Base-by-base conservation (phyloP, 306 rosid genomes). In the Cucurbita ficifolia region DNA sequence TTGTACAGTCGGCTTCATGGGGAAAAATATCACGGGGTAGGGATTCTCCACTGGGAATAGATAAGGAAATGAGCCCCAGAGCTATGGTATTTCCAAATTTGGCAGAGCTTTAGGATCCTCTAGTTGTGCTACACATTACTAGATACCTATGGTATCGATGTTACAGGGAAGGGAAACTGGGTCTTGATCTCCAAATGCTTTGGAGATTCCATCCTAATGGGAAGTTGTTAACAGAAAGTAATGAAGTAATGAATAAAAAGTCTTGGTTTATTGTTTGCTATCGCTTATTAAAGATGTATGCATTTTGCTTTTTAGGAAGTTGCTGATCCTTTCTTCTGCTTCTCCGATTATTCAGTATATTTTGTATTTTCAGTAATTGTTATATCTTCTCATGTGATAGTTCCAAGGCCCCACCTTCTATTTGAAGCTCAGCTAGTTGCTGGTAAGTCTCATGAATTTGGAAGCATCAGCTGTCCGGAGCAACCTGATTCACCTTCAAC, bases 391-490 rank as follows among this genome's bases (percentile, higher is more conserved):
- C 76, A 48, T 71, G 80, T 83, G 84, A 70, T 80, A 94, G 99
- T 89, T 83, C 96, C 96, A 42, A 89, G 97, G 78, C 92, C 96
- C 76, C 99, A 94, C 84, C 92, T 94, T 78, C 87, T 92, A 73
- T 94, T 94, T 85, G 99, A 94, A 89, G 96, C 97, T 72, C 97
- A 94, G 81, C 83, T 94, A 59, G 97, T 94, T 77, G 86, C 86
- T 67, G 99, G 99, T 74, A 94, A 84, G 84, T 89, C 92, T 73
- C 96, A 91, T 60, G 92, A 89, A 62, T 87, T 94, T 73, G 92
- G 86, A 65, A 78, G 90, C 71, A 80, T 94, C 75, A 86, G 82
- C 82, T 94, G 96, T 79, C 92, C 97, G 51, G 84, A 76, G 81
- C 83, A 87, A 78, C 92, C 95, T 12, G 79, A 24, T 67, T 82